Evolutionary conservation across 2,329 filamentous ascomycete species (phyloP).

Genomic region (Aspergillus versicolor): DNA sequence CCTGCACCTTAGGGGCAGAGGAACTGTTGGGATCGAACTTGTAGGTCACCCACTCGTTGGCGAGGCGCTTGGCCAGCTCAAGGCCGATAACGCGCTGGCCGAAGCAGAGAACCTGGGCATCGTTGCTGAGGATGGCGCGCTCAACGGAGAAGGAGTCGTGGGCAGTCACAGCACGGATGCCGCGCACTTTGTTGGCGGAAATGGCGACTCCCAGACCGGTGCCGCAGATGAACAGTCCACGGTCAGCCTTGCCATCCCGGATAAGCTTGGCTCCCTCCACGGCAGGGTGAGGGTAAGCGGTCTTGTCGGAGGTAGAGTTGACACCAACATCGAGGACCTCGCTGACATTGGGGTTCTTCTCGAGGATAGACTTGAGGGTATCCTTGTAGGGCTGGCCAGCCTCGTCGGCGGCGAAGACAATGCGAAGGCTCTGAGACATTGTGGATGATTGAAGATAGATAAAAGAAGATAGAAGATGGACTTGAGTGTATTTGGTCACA

Average conservation of each 20-base stretch:
- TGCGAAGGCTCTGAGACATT: conserved; percentile 49
- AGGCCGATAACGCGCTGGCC: conserved; percentile 80
- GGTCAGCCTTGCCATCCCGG: conserved; percentile 60
- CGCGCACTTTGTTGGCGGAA: conserved; percentile 82
- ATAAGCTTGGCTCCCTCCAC: conserved; percentile 65
- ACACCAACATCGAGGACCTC: conserved; percentile 75
- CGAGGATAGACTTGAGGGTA: conserved; percentile 71
- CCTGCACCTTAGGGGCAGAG: conserved; percentile 61
- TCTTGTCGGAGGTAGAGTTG: conserved; percentile 66
- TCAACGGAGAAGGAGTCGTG: conserved; percentile 86
- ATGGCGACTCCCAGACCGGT: conserved; percentile 87
- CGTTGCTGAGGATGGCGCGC: conserved; percentile 76
- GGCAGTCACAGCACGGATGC: conserved; percentile 82
- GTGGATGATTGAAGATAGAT: conserved; percentile 7
- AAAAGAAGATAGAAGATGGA: neutral
- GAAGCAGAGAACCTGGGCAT: conserved; percentile 84
- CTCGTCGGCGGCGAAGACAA: conserved; percentile 66
- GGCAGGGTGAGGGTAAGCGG: conserved; percentile 77
- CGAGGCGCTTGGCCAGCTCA: conserved; percentile 74
- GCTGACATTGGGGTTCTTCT: conserved; percentile 64
- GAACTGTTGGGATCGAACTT: conserved; percentile 69
- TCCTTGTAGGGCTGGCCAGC: conserved; percentile 78
- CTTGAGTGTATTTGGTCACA: neutral
- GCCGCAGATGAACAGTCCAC: conserved; percentile 76
- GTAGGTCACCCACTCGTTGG: conserved; percentile 81